A percentile compares a stretch with the other conserved stretches of the same genome.
Evolutionary conservation across 1,139 yeast genomes (phyloP).

Genomic region (Candida albicans): DNA sequence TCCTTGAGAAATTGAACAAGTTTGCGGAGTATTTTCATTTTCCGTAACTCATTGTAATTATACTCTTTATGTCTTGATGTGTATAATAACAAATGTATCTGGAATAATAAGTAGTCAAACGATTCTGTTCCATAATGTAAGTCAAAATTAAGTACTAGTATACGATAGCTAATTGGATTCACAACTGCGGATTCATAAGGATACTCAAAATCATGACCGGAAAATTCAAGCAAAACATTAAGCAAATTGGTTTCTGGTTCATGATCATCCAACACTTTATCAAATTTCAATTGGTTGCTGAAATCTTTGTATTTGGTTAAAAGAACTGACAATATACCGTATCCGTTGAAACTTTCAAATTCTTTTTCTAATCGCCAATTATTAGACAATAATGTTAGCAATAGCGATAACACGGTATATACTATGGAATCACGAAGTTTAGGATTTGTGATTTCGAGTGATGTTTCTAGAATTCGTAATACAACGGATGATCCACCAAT

Average conservation of each 20-base stretch:
- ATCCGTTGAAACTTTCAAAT: conserved; percentile 45
- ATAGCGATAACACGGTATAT: conserved; percentile 22
- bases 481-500: conserved; percentile 40
- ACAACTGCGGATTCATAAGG: conserved; percentile 31
- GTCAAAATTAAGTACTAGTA: conserved; percentile 36
- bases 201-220: conserved; percentile 27
- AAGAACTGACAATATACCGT: conserved; percentile 36
- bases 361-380: conserved; percentile 43
- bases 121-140: conserved; percentile 40
- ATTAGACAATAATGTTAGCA: conserved; percentile 30
- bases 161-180: conserved; percentile 31
- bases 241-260: conserved; percentile 17
- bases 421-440: conserved; percentile 23
- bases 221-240: conserved; percentile 22
- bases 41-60: conserved; percentile 52
- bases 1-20: conserved; percentile 53
- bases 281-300: conserved; percentile 22
- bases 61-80: conserved; percentile 49
- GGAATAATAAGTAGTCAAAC: conserved; percentile 52
- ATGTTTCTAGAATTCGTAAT: conserved; percentile 31
- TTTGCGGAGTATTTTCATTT: conserved; percentile 53
- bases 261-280: conserved; percentile 9
- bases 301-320: conserved; percentile 30
- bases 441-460: conserved; percentile 17
- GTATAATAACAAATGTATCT: conserved; percentile 53